Evolutionary conservation across 1,139 yeast genomes (phyloP), one percentile per base, ranked within the genome.

Genomic region (Trichomonascaceae sp.): DNA sequence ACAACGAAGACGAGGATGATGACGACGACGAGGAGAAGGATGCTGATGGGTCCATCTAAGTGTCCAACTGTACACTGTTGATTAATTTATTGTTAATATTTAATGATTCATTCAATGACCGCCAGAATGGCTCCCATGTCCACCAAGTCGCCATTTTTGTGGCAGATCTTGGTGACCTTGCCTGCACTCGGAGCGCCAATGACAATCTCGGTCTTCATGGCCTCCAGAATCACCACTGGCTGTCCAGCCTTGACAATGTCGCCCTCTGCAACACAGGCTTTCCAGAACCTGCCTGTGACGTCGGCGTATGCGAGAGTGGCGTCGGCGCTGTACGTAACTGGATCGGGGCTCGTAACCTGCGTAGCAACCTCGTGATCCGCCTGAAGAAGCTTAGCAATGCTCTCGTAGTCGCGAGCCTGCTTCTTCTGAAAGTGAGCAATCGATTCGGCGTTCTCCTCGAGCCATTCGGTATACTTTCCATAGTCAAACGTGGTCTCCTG

Each of bases 161-260:
- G 93, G 41, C 75, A 62, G 30, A 89, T 66, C 61, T 82, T 81
- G 34, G 74, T 60, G 14, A 89, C 89, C 52, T 71, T 81, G 46
- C 97, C 97, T 6, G 61, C 65, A 34, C 58, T 67, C 3, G 93
- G 69, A 13, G 96, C 74, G 39, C 61, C 65, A 28, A 87, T 93
- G 33, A 75, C 71, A 95, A 89, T 85, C 57, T 89, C 98, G 1
- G 98, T 89, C 65, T 89, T 89, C 97, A 89, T 89, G 35, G 97
- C 97, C 57, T 89, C 97, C 38, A 89, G 82, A 35, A 89, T 84
- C 42, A 89, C 71, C 43, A 89, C 65, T 3, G 85, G 85, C 48
- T 82, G 89, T 25, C 87, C 93, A 37, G 63, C 69, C 35, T 64
- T 62, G 22, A 89, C 93, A 15, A 46, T 59, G 46, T 80, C 92